Percentiles rank a stretch among this genome's conserved stretches.
These are phyloP conservation scores for Trifolium pratense DNA, from an alignment of 306 rosid species.

Conservation along the genomic window DNA sequence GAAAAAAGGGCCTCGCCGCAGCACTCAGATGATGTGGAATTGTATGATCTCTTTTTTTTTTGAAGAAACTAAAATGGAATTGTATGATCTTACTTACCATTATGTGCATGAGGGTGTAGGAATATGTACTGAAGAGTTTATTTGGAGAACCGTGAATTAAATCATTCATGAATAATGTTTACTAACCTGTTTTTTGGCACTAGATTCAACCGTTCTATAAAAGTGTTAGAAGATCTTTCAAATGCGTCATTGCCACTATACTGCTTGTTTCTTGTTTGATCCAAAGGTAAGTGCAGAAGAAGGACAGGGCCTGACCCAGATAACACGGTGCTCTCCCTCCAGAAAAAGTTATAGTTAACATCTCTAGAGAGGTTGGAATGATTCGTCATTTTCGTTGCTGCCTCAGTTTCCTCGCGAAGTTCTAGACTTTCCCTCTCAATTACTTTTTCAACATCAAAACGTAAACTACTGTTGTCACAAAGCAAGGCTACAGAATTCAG, in stretches of 20 bases:
- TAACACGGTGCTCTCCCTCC: slow-evolving; percentile 48
- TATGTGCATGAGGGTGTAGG: background rate
- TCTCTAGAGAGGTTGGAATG: slow-evolving; percentile 22
- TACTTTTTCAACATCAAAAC: slow-evolving; percentile 68
- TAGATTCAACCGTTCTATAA: slow-evolving; percentile 33
- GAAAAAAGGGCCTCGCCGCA: too few species aligned
- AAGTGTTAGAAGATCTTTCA: slow-evolving; percentile 29
- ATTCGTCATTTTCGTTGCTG: slow-evolving; percentile 4
- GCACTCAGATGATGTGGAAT: background rate
- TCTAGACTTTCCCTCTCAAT: slow-evolving; percentile 67
- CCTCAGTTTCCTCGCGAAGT: slow-evolving; percentile 38
- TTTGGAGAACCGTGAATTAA: background rate
- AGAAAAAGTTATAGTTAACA: slow-evolving; percentile 40
- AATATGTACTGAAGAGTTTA: slow-evolving; percentile 22
- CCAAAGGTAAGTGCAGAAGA: slow-evolving; percentile 65
- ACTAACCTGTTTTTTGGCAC: slow-evolving; percentile 56
- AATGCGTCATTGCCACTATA: slow-evolving; percentile 33
- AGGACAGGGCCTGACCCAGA: slow-evolving; percentile 73
- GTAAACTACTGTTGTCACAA: slow-evolving; percentile 55
- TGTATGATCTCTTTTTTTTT: too few species aligned
- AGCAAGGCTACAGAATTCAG: slow-evolving; percentile 69
- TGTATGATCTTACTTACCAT: background rate
- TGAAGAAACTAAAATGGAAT: too few species aligned
- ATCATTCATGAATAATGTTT: slow-evolving; percentile 15
- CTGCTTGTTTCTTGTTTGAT: slow-evolving; percentile 30